These are phyloP conservation scores for Pichia sp. DNA, from an alignment of 1,139 yeast genomes.

Conservation along the genomic window DNA sequence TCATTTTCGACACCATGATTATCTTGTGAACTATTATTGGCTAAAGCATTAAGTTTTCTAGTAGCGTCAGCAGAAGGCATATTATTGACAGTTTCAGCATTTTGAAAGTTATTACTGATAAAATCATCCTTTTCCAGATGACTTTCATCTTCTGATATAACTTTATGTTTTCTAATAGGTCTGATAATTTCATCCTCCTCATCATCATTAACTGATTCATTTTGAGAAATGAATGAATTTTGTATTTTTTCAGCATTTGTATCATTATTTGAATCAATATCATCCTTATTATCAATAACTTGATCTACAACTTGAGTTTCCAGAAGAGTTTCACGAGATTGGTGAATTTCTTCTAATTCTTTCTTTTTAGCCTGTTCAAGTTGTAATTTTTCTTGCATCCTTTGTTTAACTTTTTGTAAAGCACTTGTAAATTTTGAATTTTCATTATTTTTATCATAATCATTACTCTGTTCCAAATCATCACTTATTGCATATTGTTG, in stretches of 20 bases:
- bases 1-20: too few relatives aligned
- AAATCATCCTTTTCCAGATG: too few relatives aligned
- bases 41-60: too few relatives aligned
- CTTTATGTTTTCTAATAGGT: not conserved
- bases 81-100: not conserved
- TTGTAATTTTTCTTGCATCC: slow-evolving; percentile 1
- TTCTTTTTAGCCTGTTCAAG: not conserved
- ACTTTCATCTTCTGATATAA: not conserved
- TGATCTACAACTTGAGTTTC: too few relatives aligned
- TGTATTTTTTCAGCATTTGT: not conserved
- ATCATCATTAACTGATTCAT: slow-evolving; percentile 3
- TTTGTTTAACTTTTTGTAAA: slow-evolving; percentile 5
- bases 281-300: not conserved
- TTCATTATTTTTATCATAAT: too few relatives aligned
- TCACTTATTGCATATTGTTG: slow-evolving; percentile 9
- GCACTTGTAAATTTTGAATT: slow-evolving; percentile 1
- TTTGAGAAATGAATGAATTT: too few relatives aligned
- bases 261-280: not conserved
- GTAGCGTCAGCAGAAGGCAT: too few relatives aligned
- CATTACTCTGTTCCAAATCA: not conserved
- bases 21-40: too few relatives aligned
- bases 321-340: too few relatives aligned
- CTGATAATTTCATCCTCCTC: slow-evolving; percentile 9
- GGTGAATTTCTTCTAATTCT: not conserved
- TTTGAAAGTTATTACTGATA: not conserved